Conservation (phyloP, 306 rosid species). For the Bauhinia variegata region DNA sequence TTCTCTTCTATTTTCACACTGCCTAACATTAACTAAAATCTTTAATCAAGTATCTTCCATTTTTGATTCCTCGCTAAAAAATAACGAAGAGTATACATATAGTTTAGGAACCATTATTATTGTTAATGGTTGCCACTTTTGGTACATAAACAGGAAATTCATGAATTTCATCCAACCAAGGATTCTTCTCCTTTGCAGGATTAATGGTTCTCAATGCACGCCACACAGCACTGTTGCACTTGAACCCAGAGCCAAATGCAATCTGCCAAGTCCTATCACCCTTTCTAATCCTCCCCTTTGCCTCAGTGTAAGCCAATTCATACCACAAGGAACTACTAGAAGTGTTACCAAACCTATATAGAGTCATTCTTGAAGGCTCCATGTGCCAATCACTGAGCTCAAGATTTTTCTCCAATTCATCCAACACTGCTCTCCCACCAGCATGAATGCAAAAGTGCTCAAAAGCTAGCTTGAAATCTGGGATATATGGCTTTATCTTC, state of each 20-base stretch:
- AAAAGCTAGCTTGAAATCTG: slow-evolving; percentile 82
- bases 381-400: slow-evolving; percentile 80
- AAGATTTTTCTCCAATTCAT: slow-evolving; percentile 79
- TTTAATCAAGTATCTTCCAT: not conserved
- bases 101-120: slow-evolving; percentile 26
- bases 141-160: slow-evolving; percentile 81
- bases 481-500: slow-evolving; percentile 79
- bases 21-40: not conserved
- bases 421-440: slow-evolving; percentile 82
- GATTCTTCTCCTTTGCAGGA: slow-evolving; percentile 70
- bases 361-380: slow-evolving; percentile 97
- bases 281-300: slow-evolving; percentile 75
- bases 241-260: slow-evolving; percentile 91
- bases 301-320: slow-evolving; percentile 78
- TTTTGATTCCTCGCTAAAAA: not conserved
- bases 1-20: not conserved
- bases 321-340: slow-evolving; percentile 95
- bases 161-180: slow-evolving; percentile 88
- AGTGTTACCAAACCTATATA: slow-evolving; percentile 77
- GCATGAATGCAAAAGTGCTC: slow-evolving; percentile 92
- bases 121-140: slow-evolving; percentile 44
- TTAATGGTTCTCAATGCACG: slow-evolving; percentile 63
- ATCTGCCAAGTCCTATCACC: slow-evolving; percentile 93
- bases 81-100: too few relatives aligned
- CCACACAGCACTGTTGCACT: slow-evolving; percentile 97